A percentile compares a stretch with the other conserved stretches of the same genome.
phyloP scores from a whole-genome alignment of 2,329 filamentous ascomycete genomes.

The Trichoderma lentiforme region DNA sequence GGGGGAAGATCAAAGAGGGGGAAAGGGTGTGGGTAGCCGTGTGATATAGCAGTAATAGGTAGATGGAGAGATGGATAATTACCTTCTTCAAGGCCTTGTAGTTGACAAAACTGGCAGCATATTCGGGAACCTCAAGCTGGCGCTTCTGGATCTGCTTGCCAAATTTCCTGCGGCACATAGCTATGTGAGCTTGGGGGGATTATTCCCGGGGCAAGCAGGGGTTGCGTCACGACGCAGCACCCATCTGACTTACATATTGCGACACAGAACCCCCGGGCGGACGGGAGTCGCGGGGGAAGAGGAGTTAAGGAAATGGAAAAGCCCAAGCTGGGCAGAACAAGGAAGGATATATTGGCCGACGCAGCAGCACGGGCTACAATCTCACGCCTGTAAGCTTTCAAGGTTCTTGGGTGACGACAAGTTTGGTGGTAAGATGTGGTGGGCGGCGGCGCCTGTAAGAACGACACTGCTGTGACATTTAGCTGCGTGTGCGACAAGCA shows the following conservation, averaged over 20 bases:
- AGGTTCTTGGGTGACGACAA: neutral
- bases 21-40: neutral
- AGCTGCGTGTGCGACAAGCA: conserved; percentile 9
- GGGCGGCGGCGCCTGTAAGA: conserved; percentile 7
- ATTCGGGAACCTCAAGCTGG: conserved; percentile 98
- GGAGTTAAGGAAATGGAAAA: conserved; percentile 8
- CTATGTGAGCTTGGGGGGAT: conserved; percentile 16
- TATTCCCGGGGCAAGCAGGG: conserved; percentile 3
- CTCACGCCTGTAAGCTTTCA: neutral
- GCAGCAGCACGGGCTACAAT: neutral
- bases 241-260: conserved; percentile 35
- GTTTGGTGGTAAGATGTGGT: neutral
- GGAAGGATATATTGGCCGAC: conserved; percentile 4
- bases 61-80: neutral
- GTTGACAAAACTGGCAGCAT: conserved; percentile 98
- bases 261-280: conserved; percentile 21
- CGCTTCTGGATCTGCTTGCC: conserved; percentile 99
- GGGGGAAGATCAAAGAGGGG: neutral
- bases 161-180: conserved; percentile 78
- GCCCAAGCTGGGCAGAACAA: conserved; percentile 1
- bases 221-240: conserved; percentile 18
- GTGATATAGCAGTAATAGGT: neutral
- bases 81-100: conserved; percentile 99
- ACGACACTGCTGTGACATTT: conserved; percentile 7
- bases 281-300: conserved; percentile 12